phyloP scores from a whole-genome alignment of 441 rosid species.

The Bocquillonia castaneifolia region DNA sequence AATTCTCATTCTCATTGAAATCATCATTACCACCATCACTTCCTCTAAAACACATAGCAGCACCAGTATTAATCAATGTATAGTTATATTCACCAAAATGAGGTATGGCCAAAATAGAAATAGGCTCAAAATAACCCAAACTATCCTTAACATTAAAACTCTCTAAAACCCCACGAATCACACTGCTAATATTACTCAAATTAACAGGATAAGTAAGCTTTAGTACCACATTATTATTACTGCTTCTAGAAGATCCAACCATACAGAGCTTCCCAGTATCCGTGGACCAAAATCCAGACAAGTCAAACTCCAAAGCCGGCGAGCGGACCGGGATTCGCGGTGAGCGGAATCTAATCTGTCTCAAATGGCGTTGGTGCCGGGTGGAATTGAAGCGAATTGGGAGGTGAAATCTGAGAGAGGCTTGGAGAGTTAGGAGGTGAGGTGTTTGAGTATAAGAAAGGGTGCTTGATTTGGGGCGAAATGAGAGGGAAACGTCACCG shows the following conservation, averaged over 20 bases:
- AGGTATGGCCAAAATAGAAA: constrained; percentile 57
- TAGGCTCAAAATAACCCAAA: constrained; percentile 41
- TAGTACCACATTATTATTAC: constrained; percentile 42
- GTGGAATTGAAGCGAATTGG: constrained; percentile 26
- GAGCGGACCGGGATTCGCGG: constrained; percentile 42
- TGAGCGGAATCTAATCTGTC: constrained; percentile 44
- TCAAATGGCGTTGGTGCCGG: constrained; percentile 38
- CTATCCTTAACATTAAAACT: constrained; percentile 33
- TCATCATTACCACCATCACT: constrained; percentile 23
- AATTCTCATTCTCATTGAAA: constrained; percentile 27
- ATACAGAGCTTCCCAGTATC: constrained; percentile 66
- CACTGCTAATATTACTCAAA: constrained; percentile 42
- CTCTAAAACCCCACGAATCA: constrained; percentile 59
- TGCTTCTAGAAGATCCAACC: constrained; percentile 73
- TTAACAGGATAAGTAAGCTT: constrained; percentile 56
- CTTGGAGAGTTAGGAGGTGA: constrained; percentile 40
- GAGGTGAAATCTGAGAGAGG: constrained; percentile 37
- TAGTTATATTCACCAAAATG: constrained; percentile 46
- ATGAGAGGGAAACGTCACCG: constrained; percentile 26
- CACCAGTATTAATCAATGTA: constrained; percentile 37
- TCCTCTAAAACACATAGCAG: constrained; percentile 24
- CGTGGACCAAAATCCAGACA: constrained; percentile 70
- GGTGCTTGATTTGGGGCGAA: constrained; percentile 14
- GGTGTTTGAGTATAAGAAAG: constrained; percentile 25
- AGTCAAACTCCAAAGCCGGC: constrained; percentile 33